These are phyloP conservation scores for Rhizopus delemar DNA, from an alignment of 371 early-diverging fungal genomes.

Conservation along the genomic window DNA sequence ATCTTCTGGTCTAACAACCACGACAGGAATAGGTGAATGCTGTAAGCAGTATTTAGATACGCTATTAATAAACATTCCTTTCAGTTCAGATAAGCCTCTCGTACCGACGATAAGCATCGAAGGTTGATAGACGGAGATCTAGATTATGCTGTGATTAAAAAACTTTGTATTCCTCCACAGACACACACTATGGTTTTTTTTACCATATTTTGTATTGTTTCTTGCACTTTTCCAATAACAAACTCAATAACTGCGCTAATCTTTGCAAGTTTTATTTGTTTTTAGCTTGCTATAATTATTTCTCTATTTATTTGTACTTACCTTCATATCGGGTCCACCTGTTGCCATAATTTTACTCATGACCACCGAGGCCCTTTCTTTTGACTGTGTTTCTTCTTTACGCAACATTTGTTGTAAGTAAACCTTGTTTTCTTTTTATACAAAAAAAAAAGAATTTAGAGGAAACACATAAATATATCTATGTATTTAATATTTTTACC, in stretches of 20 bases:
- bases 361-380: conserved; percentile 51
- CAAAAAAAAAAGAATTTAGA: no score
- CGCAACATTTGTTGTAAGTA: conserved; percentile 46
- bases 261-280: conserved; percentile 14
- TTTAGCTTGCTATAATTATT: neutral
- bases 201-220: conserved; percentile 65
- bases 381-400: conserved; percentile 51
- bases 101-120: conserved; percentile 66
- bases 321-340: conserved; percentile 35
- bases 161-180: no score
- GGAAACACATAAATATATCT: no score
- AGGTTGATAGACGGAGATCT: conserved; percentile 63
- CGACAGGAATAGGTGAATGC: conserved; percentile 60
- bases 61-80: conserved; percentile 60
- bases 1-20: conserved; percentile 61
- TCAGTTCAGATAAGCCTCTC: conserved; percentile 58
- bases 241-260: conserved; percentile 64
- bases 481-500: conserved; percentile 22
- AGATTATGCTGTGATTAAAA: neutral
- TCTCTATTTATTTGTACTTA: conserved; percentile 8
- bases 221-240: conserved; percentile 63
- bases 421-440: conserved; percentile 20
- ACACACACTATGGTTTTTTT: neutral
- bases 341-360: conserved; percentile 50
- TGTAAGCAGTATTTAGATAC: conserved; percentile 64